A percentile compares a stretch with the other conserved stretches of the same genome.
Evolutionary conservation across 495 filamentous ascomycete genomes (phyloP).

Genomic region (Massariosphaeria phaeospora): DNA sequence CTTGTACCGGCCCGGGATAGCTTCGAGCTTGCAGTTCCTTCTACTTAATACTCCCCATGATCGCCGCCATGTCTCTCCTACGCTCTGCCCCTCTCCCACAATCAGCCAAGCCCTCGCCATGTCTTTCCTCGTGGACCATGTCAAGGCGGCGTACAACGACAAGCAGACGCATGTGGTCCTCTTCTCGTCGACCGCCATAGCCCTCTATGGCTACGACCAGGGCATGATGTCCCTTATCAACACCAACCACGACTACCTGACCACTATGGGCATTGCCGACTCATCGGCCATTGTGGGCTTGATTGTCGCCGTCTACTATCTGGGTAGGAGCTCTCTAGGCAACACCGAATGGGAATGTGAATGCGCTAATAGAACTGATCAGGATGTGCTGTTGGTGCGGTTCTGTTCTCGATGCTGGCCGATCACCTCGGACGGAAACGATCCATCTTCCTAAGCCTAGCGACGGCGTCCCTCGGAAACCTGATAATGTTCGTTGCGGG

Average conservation of each 20-base stretch:
- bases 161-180: slow-evolving; percentile 47
- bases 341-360: too few species aligned
- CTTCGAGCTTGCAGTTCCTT: not conserved
- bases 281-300: slow-evolving; percentile 50
- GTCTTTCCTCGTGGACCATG: slow-evolving; percentile 10
- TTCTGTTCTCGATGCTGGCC: slow-evolving; percentile 47
- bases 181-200: slow-evolving; percentile 55
- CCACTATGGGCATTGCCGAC: slow-evolving; percentile 50
- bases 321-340: too few species aligned
- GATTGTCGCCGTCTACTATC: slow-evolving; percentile 57
- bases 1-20: not conserved
- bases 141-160: slow-evolving; percentile 8
- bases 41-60: not conserved
- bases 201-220: slow-evolving; percentile 54
- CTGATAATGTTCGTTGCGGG: slow-evolving; percentile 53
- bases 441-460: slow-evolving; percentile 48
- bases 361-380: too few species aligned
- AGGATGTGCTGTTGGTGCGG: slow-evolving; percentile 51
- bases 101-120: slow-evolving; percentile 12
- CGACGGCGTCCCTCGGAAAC: slow-evolving; percentile 48
- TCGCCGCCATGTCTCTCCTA: not conserved
- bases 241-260: slow-evolving; percentile 52
- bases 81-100: not conserved
- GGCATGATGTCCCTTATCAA: slow-evolving; percentile 59
- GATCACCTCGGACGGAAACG: slow-evolving; percentile 49